A percentile compares a stretch with the other conserved stretches of the same genome.
Conservation (phyloP, 2,329 filamentous ascomycete genomes). For the Fusarium sp. region DNA sequence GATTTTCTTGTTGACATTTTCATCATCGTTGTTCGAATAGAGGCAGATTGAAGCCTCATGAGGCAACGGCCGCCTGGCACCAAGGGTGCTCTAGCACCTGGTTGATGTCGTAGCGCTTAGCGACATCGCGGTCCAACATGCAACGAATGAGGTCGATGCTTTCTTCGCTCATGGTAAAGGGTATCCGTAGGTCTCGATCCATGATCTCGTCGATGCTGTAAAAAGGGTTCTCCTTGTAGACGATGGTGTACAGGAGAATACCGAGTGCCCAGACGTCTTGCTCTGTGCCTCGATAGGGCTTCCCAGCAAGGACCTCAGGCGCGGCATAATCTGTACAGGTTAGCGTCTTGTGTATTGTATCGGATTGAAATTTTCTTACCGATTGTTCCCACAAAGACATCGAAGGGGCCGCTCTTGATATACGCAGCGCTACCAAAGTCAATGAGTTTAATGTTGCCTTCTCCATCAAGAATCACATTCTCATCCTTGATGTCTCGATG, state of each 20-base stretch:
- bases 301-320: constrained; percentile 95
- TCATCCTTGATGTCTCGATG: constrained; percentile 99
- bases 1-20: constrained; percentile 21
- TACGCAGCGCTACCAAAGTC: constrained; percentile 99
- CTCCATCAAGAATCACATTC: constrained; percentile 95
- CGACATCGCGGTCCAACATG: constrained; percentile 94
- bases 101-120: constrained; percentile 85
- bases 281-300: constrained; percentile 93
- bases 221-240: constrained; percentile 99
- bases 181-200: constrained; percentile 93
- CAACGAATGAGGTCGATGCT: constrained; percentile 91
- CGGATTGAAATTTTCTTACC: constrained; percentile 69
- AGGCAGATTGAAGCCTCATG: constrained; percentile 11
- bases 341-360: constrained; percentile 24
- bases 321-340: constrained; percentile 87
- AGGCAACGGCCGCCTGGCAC: constrained; percentile 61
- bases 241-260: constrained; percentile 97
- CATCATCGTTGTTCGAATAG: constrained; percentile 18
- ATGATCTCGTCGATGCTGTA: constrained; percentile 99
- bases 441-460: constrained; percentile 95
- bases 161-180: constrained; percentile 89
- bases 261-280: constrained; percentile 99
- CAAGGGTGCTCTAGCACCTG: constrained; percentile 93
- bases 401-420: constrained; percentile 97
- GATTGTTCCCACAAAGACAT: constrained; percentile 98